phyloP scores from a whole-genome alignment of 1,139 yeast species.

The Suhomyces terraborum region DNA sequence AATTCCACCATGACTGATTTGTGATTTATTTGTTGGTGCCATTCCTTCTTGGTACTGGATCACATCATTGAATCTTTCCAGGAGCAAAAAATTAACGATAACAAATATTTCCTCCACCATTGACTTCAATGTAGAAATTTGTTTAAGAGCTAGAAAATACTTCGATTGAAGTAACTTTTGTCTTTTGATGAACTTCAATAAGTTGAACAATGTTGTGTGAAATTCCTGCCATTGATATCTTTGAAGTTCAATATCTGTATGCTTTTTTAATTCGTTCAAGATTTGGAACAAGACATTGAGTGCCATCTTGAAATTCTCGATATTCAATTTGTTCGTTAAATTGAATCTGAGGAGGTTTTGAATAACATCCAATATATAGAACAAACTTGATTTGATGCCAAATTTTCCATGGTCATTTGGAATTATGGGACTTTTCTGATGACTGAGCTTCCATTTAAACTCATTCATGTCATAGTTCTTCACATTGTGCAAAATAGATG shows the following conservation, averaged over 20 bases:
- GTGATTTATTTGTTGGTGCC: constrained; percentile 8
- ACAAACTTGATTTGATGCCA: constrained; percentile 33
- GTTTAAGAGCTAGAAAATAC: constrained; percentile 19
- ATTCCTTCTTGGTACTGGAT: constrained; percentile 18
- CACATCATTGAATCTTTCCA: constrained; percentile 17
- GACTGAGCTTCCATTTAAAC: constrained; percentile 45
- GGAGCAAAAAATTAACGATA: constrained; percentile 26
- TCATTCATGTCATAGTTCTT: constrained; percentile 35
- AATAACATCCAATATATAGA: constrained; percentile 42
- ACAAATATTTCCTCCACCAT: constrained; percentile 32
- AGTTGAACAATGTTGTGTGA: constrained; percentile 27
- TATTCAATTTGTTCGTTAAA: constrained; percentile 37
- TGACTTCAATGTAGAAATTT: constrained; percentile 18
- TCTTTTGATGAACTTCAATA: constrained; percentile 31
- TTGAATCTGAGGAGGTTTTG: constrained; percentile 43
- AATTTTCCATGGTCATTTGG: constrained; percentile 28
- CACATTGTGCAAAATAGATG: constrained; percentile 18
- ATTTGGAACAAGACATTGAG: constrained; percentile 28
- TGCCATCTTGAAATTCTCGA: constrained; percentile 33
- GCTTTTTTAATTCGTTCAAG: constrained; percentile 16
- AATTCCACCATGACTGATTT: constrained; percentile 14
- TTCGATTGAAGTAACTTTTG: constrained; percentile 22
- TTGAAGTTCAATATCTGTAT: constrained; percentile 12
- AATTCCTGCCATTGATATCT: constrained; percentile 36
- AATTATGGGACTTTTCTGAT: constrained; percentile 39